Conservation (phyloP, 164 flowering plant species). For the Magnolia sinica region DNA sequence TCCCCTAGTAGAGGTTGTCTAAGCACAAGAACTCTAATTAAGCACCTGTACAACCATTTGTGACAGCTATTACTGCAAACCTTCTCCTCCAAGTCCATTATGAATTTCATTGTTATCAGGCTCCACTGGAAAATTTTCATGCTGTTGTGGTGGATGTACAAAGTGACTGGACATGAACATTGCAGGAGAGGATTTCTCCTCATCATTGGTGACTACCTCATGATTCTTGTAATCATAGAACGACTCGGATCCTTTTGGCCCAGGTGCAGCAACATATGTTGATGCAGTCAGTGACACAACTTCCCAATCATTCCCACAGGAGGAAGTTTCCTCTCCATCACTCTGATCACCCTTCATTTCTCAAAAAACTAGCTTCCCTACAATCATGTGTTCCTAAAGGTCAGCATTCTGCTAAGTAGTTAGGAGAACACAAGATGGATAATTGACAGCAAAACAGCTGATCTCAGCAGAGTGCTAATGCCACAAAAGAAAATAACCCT, state of each 20-base stretch:
- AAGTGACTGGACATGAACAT: conserved; percentile 90
- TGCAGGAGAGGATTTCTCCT: conserved; percentile 57
- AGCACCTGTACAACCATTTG: no score
- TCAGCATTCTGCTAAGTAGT: not conserved
- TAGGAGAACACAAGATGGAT: not conserved
- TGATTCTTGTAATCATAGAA: conserved; percentile 29
- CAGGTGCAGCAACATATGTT: conserved; percentile 87
- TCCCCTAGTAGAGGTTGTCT: no score
- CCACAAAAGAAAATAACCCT: no score
- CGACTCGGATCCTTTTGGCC: conserved; percentile 39
- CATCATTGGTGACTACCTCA: conserved; percentile 31
- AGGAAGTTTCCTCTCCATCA: conserved; percentile 39
- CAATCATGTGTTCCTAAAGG: not conserved
- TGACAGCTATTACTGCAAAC: not conserved
- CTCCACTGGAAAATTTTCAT: conserved; percentile 61
- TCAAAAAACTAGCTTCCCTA: not conserved
- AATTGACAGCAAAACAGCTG: no score
- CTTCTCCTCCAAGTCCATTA: conserved; percentile 30
- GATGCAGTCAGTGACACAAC: conserved; percentile 97
- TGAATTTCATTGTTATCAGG: conserved; percentile 30
- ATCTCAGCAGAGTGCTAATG: no score
- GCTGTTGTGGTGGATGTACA: conserved; percentile 72
- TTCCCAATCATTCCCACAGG: conserved; percentile 93
- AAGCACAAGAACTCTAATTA: no score
- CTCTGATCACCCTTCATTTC: conserved; percentile 48